Percentiles rank a stretch among this genome's conserved stretches.
These are phyloP conservation scores for Canna indica DNA, from an alignment of 176 grass and related monocot genomes.

Conservation along the genomic window DNA sequence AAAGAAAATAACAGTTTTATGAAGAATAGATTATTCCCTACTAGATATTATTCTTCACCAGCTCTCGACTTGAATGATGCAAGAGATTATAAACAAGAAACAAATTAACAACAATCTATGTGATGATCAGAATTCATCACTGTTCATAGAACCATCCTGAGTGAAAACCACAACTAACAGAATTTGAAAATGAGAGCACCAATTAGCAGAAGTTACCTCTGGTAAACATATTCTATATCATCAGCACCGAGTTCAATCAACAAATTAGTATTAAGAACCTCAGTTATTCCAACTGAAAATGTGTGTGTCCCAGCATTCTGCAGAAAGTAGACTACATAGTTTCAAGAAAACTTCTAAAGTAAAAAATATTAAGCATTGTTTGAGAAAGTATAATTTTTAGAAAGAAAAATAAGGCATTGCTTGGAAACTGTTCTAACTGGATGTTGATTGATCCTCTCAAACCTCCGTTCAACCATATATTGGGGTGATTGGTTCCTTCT, in stretches of 20 bases:
- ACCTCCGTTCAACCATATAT: slow-evolving; percentile 49
- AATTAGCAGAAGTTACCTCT: slow-evolving; percentile 37
- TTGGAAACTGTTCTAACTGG: slow-evolving; percentile 39
- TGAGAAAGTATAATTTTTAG: neutral
- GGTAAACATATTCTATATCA: slow-evolving; percentile 81
- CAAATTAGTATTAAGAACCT: slow-evolving; percentile 57
- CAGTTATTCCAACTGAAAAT: slow-evolving; percentile 74
- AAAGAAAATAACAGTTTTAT: slow-evolving; percentile 7
- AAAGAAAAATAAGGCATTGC: slow-evolving; percentile 11
- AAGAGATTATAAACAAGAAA: neutral
- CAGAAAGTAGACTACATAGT: neutral
- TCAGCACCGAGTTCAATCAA: slow-evolving; percentile 77
- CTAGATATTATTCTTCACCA: too few species aligned
- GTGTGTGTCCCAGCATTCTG: slow-evolving; percentile 58
- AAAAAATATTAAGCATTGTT: neutral
- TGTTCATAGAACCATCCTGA: too few species aligned
- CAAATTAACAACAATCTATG: too few species aligned
- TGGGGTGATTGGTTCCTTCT: slow-evolving; percentile 43
- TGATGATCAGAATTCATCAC: too few species aligned
- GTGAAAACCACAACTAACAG: neutral
- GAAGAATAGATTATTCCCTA: too few species aligned
- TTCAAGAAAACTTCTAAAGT: slow-evolving; percentile 27
- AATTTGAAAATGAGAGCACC: neutral
- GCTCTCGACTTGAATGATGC: too few species aligned
- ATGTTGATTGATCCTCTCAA: slow-evolving; percentile 84